Conservation (phyloP, 257 asterid species). For the Plantago ovata region DNA sequence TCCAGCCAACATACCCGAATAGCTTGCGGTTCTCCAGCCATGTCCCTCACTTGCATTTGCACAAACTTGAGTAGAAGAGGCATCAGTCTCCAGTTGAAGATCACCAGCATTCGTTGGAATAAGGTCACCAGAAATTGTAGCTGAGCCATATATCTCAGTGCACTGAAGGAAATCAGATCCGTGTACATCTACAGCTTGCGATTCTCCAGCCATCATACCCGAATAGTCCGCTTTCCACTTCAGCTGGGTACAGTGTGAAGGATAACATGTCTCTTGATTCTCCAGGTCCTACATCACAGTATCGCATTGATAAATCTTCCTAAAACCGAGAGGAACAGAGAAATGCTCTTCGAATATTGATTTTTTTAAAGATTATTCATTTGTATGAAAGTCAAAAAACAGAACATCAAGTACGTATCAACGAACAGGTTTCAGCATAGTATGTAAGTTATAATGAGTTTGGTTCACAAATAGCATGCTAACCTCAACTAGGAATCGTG, state of each 20-base stretch:
- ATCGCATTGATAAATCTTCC: background rate
- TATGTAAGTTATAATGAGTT: too few species aligned
- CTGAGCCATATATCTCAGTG: slow-evolving; percentile 32
- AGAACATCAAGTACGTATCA: too few species aligned
- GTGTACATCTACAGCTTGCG: slow-evolving; percentile 28
- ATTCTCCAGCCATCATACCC: slow-evolving; percentile 34
- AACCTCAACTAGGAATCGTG: slow-evolving; percentile 42
- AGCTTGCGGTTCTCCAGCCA: too few species aligned
- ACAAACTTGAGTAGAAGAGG: slow-evolving; percentile 20
- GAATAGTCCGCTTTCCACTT: slow-evolving; percentile 30
- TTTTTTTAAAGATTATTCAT: background rate
- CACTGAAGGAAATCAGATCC: slow-evolving; percentile 32
- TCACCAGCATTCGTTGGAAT: slow-evolving; percentile 20
- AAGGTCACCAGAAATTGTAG: slow-evolving; percentile 16
- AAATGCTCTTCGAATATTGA: background rate
- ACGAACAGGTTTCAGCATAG: too few species aligned
- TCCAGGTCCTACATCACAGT: slow-evolving; percentile 39
- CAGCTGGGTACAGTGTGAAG: slow-evolving; percentile 27
- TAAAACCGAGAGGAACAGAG: background rate
- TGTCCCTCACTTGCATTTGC: too few species aligned
- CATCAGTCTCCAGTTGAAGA: slow-evolving; percentile 5
- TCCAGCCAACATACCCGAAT: slow-evolving; percentile 30
- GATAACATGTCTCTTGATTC: slow-evolving; percentile 25
- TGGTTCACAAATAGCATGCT: slow-evolving; percentile 18
- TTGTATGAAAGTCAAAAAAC: too few species aligned